Base-by-base conservation (phyloP, 2,329 filamentous ascomycete species). In the Cordyceps militaris region DNA sequence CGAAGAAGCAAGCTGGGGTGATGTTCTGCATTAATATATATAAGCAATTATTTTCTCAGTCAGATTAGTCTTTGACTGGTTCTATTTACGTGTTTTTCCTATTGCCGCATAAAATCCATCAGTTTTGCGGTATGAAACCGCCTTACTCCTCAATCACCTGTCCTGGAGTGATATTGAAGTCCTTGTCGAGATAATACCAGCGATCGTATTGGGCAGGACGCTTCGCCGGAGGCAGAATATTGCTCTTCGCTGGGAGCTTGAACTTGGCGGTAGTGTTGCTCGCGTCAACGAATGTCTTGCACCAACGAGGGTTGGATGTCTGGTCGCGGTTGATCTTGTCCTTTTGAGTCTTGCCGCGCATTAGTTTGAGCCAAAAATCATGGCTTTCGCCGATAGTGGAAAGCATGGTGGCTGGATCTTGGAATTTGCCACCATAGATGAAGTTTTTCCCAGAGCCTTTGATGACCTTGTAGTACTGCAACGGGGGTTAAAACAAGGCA, bases 241-340 rank as follows among this genome's bases (percentile, higher is more conserved):
- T 64, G 0, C 68, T 63, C 63, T 68, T 62, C 1, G 47, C 55
- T 7, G 71, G 72, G 3, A 74, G 64, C 2, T 58, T 53, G 46
- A 74, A 71, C 44, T 61, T 62, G 36, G 65, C 61, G 1, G 68
- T 70, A 2, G 71, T 65, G 11, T 69, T 63, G 40, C 65, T 64
- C 53, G 67, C 67, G n/a, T 63, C 55, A 13, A 73, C 47, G 40
- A 69, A 74, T 61, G 70, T 72, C 54, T 67, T 64, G 58, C 63
- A 64, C 44, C 65, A 66, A 9, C 59, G 60, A 3, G 67, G 65
- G 44, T 65, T 62, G 34, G 64, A 70, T 0, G 74, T 76, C 66
- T 77, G 74, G 62, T 74, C 73, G 60, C 67, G 70, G 64, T 70
- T 74, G 62, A 76, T 73, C 61, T 73, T 65, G 14, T 69, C 66